Evolutionary conservation across 768 basidiomycete genomes (phyloP), one percentile per base, ranked within the genome.

Genomic region (Auriscalpium orientale): DNA sequence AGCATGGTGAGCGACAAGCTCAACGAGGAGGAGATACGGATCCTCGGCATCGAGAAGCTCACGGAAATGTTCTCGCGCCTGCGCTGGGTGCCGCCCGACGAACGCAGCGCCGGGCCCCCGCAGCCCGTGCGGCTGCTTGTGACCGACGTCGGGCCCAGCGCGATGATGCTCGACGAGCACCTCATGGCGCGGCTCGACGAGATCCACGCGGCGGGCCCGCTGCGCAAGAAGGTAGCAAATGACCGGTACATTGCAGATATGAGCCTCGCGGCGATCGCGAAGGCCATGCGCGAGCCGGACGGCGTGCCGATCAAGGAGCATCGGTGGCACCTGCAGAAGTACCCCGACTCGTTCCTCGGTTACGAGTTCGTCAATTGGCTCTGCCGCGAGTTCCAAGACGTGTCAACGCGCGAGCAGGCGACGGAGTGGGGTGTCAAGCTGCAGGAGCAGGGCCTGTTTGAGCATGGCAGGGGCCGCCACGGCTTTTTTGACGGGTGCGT

Each of bases 351-450:
- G 5, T 98, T 98, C 68, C 91, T 85, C 10, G 95, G 95, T 1
- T 85, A 82, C 59, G 91, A 93, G 44, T 84, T 98, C 62, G 89
- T 94, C 21, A 87, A 86, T 1, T 98, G 95, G 95, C 73, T 97
- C 18, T 82, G 90, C n/a, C 81, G 89, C 35, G 89, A 94, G 68
- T 98, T 94, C 65, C 81, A 84, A 34, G 95, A 98, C 66, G 83
- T 97, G 8, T 85, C 87, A 1, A 89, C 87, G 15, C 76, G 91
- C 51, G 82, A 86, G 28, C 88, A 93, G 62, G 95, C 80, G 0
- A 72, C 80, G 16, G 89, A 93, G 58, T 87, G 84, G 81, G 95
- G 91, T 6, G 71, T 77, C 34, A 85, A 79, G 62, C 68, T 98
- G 20, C 79, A 83, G 63, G 86, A 91, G 44, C 84, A 89, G 62